Base-by-base conservation (phyloP, 352 stramenopile genomes). In the Pythium graminicola region DNA sequence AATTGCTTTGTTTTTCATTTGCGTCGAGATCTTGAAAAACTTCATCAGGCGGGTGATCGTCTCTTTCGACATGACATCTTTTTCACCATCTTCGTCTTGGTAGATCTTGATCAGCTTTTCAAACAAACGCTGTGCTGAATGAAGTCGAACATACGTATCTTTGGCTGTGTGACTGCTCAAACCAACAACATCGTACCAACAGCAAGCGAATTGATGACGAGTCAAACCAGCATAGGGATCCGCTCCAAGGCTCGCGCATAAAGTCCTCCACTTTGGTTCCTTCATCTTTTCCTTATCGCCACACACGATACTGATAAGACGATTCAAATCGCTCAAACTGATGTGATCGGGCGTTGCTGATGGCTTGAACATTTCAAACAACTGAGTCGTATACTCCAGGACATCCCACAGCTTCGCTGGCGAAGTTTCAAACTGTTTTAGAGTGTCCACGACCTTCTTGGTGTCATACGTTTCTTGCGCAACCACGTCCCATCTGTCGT, bases 401-500 rank as follows among this genome's bases (percentile, higher is more conserved):
- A 76, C 65, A 49, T 79, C 50, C 73, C 73, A 85, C 0, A 85
- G 27, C 26, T 55, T 51, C 0, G 66, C 59, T 4, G 73, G 73
- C 3, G 60, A 75, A 0, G 69, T 80, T 22, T 78, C 67, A 40
- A 85, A 81, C 14, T 61, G 53, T 38, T 73, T 74, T 5, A 85
- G 57, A 6, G 70, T 79, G 8, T 74, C 56, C 19, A 64, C 60
- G 4, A 85, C 53, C 20, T 80, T 77, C 1, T 47, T 54, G 9
- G 58, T 50, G 9, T 77, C 69, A n/a, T 81, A 57, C n/a, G 57
- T 70, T 17, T 79, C 56, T 47, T 77, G 67, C 0, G 64, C 68
- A 4, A 71, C 62, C n/a, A 85, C 80, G 19, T 81, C 64, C 73
- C 71, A 82, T 28, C 82, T 66, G 7, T 85, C 69, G 26, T 82